phyloP scores from a whole-genome alignment of 2,329 filamentous ascomycete species.

The Talaromyces pinophilus region DNA sequence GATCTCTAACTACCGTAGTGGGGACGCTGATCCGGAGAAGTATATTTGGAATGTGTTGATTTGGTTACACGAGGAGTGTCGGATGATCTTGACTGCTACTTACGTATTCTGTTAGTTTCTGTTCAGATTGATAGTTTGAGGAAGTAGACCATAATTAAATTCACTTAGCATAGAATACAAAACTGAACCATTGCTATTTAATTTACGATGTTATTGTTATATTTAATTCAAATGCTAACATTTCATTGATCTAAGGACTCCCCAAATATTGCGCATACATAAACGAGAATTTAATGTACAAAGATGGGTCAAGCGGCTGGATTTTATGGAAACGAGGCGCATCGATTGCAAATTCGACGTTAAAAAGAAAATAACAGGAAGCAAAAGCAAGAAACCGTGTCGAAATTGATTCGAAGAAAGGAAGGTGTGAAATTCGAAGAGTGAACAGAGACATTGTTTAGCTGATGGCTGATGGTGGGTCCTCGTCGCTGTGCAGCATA shows the following conservation, averaged over 20 bases:
- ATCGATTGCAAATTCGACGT: background rate
- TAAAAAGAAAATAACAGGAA: background rate
- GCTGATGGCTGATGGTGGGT: conserved; percentile 1
- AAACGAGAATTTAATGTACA: background rate
- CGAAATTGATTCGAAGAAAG: background rate
- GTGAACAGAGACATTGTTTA: background rate
- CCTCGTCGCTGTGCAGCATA: background rate
- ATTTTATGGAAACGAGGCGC: background rate
- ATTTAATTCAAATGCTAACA: background rate
- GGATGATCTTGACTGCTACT: background rate
- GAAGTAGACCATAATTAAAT: background rate
- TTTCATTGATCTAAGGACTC: background rate
- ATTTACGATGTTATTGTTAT: background rate
- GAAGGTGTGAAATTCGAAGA: background rate
- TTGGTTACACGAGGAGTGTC: background rate
- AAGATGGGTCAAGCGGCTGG: background rate
- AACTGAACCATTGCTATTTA: background rate
- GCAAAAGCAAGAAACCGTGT: background rate
- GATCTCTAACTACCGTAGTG: conserved; percentile 13
- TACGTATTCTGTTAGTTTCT: background rate
- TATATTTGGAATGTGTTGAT: conserved; percentile 1
- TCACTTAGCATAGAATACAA: background rate
- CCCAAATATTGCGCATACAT: background rate
- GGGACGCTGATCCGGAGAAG: conserved; percentile 20
- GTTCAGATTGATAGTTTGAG: background rate